These are phyloP conservation scores for Collybia sordida DNA, from an alignment of 768 basidiomycete species.

Conservation along the genomic window DNA sequence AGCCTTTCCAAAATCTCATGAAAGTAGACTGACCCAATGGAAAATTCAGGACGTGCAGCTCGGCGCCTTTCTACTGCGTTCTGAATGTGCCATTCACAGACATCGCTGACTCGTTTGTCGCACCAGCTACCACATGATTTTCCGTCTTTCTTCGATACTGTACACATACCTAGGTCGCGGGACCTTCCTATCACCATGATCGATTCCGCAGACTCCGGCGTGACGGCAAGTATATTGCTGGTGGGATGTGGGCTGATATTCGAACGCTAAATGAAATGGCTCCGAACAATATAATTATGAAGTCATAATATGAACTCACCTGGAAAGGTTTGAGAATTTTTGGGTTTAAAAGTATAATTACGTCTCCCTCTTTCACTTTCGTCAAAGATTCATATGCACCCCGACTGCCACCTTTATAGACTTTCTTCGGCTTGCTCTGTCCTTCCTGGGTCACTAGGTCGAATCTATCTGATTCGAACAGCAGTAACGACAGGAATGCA, in stretches of 20 bases:
- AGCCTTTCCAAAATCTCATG: background rate
- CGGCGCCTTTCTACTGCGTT: slow-evolving; percentile 73
- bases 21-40: slow-evolving; percentile 59
- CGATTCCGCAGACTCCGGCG: slow-evolving; percentile 77
- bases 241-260: slow-evolving; percentile 69
- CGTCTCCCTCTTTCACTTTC: slow-evolving; percentile 85
- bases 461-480: slow-evolving; percentile 85
- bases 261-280: slow-evolving; percentile 32
- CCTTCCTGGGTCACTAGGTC: slow-evolving; percentile 56
- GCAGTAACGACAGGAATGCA: slow-evolving; percentile 75
- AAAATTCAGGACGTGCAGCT: slow-evolving; percentile 83
- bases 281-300: background rate
- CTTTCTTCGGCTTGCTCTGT: slow-evolving; percentile 50
- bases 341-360: slow-evolving; percentile 88
- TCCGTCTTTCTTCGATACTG: slow-evolving; percentile 75
- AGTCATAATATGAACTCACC: slow-evolving; percentile 37
- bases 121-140: slow-evolving; percentile 86
- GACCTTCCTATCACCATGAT: slow-evolving; percentile 87
- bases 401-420: slow-evolving; percentile 86
- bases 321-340: slow-evolving; percentile 83
- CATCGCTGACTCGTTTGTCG: slow-evolving; percentile 82
- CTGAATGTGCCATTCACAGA: slow-evolving; percentile 92
- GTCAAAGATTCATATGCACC: slow-evolving; percentile 91
- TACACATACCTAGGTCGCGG: slow-evolving; percentile 84
- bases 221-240: slow-evolving; percentile 82